Base-by-base conservation (phyloP, 1,284 basidiomycete genomes). In the Wolfiporia cocos region DNA sequence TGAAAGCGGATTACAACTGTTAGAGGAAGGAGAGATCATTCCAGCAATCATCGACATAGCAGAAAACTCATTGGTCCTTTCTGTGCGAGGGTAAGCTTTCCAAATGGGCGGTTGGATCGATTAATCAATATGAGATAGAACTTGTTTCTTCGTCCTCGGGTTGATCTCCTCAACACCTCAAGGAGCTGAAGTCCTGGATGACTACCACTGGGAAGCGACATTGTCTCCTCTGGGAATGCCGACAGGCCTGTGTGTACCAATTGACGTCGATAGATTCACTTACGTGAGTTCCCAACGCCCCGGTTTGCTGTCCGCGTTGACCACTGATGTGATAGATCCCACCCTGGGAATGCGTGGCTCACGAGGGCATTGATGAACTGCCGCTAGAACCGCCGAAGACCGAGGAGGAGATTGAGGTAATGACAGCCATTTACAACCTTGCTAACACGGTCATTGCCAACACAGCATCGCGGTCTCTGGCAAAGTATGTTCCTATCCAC, bases 391-490 rank as follows among this genome's bases (percentile, higher is more conserved):
- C 84, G 5, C 78, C 86, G 3, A 76, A 80, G 2, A 70, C 75
- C 2, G 80, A 85, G 42, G 67, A 80, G 32, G 92, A 97, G 55
- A 72, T 82, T n/a, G 89, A 95, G 51, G 85, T 94, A 24, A 76
- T 95, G 55, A 83, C 84, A 4, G 85, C 91, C 7, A 89, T 99
- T 37, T 86, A 94, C 53, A 97, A 98, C 58, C 71, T 99, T 30
- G 86, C 91, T 35, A 99, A 99, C 56, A 92, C 94, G 19, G 93
- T 99, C 40, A 86, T 99, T 42, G 93, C 94, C 3, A 94, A 94
- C 51, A 79, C 87, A 18, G 92, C 93, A 3, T 96, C 93, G 22
- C 78, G 90, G 43, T 85, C 87, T 20, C 69, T 97, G 30, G 84
- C 89, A 24, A 81, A 78, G 90, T 91, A 56, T 47, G 74, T 61